Percentiles rank a stretch among this genome's conserved stretches.
phyloP scores from a whole-genome alignment of 768 basidiomycete genomes.

The Phanerochaete sordida region DNA sequence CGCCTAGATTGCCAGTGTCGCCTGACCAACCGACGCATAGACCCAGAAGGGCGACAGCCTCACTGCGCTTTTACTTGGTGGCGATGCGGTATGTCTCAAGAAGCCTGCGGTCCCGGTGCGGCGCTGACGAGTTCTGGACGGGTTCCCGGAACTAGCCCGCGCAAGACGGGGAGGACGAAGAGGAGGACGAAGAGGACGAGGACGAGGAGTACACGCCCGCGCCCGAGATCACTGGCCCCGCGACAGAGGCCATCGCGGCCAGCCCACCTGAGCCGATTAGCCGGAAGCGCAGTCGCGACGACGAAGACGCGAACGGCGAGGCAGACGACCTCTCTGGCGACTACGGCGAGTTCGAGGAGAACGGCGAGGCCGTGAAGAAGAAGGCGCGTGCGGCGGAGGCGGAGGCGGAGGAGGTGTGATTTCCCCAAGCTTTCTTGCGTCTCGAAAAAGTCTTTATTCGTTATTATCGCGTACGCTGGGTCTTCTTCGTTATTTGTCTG shows the following conservation, averaged over 20 bases:
- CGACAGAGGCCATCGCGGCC: constrained; percentile 1
- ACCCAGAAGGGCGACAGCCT: constrained; percentile 17
- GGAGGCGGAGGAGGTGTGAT: constrained; percentile 6
- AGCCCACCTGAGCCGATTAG: constrained; percentile 14
- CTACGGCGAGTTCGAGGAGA: constrained; percentile 28
- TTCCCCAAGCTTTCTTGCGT: not conserved
- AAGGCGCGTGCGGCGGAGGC: constrained; percentile 25
- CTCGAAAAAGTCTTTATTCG: not conserved
- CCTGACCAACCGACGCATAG: constrained; percentile 1
- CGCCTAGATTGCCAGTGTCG: not conserved
- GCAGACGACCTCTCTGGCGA: constrained; percentile 14
- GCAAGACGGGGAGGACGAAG: constrained; percentile 19
- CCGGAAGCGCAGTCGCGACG: constrained; percentile 11
- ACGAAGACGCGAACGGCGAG: constrained; percentile 27
- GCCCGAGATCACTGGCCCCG: constrained; percentile 11
- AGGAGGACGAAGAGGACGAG: constrained; percentile 24
- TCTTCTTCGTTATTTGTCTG: not conserved
- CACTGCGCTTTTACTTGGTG: constrained; percentile 25
- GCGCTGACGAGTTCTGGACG: not conserved
- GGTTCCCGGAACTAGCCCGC: not conserved
- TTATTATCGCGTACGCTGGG: not conserved
- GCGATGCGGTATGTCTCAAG: constrained; percentile 7
- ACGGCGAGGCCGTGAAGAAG: constrained; percentile 31
- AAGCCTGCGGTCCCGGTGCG: not conserved
- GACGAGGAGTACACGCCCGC: constrained; percentile 21